These are phyloP conservation scores for Xylaria scruposa DNA, from an alignment of 495 filamentous ascomycete species.

Conservation along the genomic window DNA sequence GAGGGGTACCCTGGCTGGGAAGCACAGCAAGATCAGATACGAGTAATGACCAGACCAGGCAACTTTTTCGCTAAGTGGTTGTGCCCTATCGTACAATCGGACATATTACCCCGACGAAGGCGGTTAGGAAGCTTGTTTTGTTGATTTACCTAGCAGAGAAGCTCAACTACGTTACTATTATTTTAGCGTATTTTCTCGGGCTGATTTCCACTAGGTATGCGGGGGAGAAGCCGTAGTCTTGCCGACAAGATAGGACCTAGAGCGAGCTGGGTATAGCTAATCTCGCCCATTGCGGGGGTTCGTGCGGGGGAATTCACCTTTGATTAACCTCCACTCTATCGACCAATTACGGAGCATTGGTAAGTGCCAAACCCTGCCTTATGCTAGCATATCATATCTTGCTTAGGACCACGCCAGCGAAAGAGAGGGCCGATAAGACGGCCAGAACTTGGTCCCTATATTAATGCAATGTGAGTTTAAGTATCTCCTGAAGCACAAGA, in stretches of 20 bases:
- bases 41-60: not conserved
- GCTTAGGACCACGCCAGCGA: not conserved
- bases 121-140: not conserved
- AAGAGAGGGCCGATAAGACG: not conserved
- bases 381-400: not conserved
- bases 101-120: not conserved
- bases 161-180: not conserved
- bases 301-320: slow-evolving; percentile 12
- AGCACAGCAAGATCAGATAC: not conserved
- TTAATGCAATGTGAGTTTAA: not conserved
- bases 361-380: not conserved
- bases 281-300: not conserved
- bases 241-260: not conserved
- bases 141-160: not conserved
- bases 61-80: not conserved
- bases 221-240: slow-evolving; percentile 26
- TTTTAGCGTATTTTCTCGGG: slow-evolving; percentile 1
- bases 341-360: not conserved
- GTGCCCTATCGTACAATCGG: not conserved
- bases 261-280: not conserved
- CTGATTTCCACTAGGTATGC: not conserved
- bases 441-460: not conserved
- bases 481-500: slow-evolving; percentile 29
- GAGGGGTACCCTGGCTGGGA: slow-evolving; percentile 19
- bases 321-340: not conserved